These are phyloP conservation scores for Withania somnifera DNA, from an alignment of 305 asterid genomes.

Conservation along the genomic window DNA sequence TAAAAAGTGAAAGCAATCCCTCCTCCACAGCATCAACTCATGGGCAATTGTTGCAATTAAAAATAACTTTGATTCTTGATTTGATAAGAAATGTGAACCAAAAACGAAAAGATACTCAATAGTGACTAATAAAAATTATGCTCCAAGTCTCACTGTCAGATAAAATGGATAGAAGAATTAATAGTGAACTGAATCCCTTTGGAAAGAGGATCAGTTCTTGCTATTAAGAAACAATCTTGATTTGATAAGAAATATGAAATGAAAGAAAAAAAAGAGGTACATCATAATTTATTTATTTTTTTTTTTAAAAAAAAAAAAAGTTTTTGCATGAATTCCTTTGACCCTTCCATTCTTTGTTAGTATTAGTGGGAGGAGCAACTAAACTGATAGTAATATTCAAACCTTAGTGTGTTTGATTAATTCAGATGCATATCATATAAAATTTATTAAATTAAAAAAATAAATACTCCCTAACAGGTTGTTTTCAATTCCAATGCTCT, in stretches of 20 bases:
- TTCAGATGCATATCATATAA: accelerated
- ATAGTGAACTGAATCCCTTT: neutral
- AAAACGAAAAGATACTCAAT: neutral
- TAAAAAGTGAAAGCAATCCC: neutral
- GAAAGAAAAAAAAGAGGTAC: neutral
- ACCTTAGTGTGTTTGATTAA: neutral
- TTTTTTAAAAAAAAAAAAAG: too few species aligned
- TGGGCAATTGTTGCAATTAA: neutral
- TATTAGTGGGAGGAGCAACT: neutral
- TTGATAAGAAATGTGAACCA: neutral
- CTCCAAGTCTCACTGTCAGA: neutral
- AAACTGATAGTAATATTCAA: neutral
- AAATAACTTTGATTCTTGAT: neutral
- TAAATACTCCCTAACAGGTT: neutral
- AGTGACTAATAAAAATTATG: neutral
- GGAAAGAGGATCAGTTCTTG: too few species aligned
- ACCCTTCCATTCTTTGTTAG: neutral
- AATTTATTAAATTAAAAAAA: neutral
- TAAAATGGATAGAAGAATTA: neutral
- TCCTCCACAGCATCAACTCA: neutral
- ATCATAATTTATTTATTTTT: too few species aligned
- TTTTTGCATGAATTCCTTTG: neutral
- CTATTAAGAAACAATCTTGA: neutral
- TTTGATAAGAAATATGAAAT: neutral
- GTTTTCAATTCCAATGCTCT: neutral